These are phyloP conservation scores for Batkoa obscura DNA, from an alignment of 371 early-diverging fungal genomes.

Conservation along the genomic window DNA sequence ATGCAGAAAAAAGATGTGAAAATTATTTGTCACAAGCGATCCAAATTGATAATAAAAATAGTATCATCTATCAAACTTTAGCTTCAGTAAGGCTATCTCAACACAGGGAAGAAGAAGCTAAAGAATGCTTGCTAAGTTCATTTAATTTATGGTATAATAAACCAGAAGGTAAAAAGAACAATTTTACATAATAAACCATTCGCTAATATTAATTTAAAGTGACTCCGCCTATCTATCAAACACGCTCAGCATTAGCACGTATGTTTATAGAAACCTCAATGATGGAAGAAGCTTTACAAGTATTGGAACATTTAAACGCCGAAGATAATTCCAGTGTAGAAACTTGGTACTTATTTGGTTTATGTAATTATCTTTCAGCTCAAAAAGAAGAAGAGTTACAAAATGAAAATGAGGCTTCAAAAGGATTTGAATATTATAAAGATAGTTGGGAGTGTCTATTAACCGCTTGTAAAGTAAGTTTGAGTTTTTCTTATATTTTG, in stretches of 20 bases:
- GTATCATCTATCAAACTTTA: conserved; percentile 72
- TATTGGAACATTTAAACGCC: conserved; percentile 56
- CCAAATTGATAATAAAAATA: conserved; percentile 41
- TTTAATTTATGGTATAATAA: conserved; percentile 45
- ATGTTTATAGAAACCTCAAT: conserved; percentile 60
- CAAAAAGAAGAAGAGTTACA: conserved; percentile 17
- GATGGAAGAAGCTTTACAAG: conserved; percentile 54
- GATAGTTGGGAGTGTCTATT: conserved; percentile 62
- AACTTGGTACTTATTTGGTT: conserved; percentile 83
- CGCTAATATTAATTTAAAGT: too few species aligned
- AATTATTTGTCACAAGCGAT: conserved; percentile 43
- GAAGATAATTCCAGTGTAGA: conserved; percentile 86
- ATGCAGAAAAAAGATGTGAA: conserved; percentile 76
- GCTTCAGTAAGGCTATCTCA: conserved; percentile 85
- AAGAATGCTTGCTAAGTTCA: conserved; percentile 33
- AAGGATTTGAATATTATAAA: too few species aligned
- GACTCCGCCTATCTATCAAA: conserved; percentile 55
- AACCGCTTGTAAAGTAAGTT: conserved; percentile 38
- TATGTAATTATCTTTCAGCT: conserved; percentile 69
- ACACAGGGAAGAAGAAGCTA: conserved; percentile 61
- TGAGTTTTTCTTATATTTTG: conserved; percentile 5
- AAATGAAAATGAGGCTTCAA: conserved; percentile 41
- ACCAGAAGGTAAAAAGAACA: too few species aligned
- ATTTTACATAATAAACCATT: too few species aligned
- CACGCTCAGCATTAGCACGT: conserved; percentile 53